Base-by-base conservation (phyloP, 2,329 filamentous ascomycete genomes). In the Ophiognomonia clavigignenti-juglandacearum region DNA sequence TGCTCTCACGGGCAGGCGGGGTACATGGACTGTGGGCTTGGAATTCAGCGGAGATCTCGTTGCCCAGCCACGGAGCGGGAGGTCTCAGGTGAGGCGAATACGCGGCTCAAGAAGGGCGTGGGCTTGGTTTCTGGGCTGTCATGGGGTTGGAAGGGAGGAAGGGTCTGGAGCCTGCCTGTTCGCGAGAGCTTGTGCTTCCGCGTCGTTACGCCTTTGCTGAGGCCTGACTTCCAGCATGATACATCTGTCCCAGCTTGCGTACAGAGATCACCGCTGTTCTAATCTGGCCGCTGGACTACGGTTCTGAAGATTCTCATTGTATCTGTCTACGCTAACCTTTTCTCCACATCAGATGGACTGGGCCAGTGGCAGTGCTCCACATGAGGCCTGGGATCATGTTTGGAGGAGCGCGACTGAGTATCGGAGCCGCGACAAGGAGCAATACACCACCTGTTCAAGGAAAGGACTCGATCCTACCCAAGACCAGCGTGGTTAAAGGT, bases 11-110 rank as follows among this genome's bases (percentile, higher is more conserved):
- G 10, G 58, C 76, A 4, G 80, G 79, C 8, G 83, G 80, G 1
- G 77, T 88, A 47, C 77, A 92, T 18, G 92, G 88, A 62, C 67
- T 92, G 27, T 84, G 83, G 0, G 87, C 87, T 0, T 61, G 91
- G 31, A 91, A 92, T 59, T 78, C 74, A 29, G 66, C 75, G 0
- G 61, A 59, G 1, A 72, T 86, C 4, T 73, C 78, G 0, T 66
- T 92, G 9, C 86, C 87, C 73, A 3, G 73, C 82, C 0, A 73
- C 71, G 0, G 72, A 77, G 37, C 67, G 71, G 0, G 64, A 66
- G 43, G 67, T 77, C n/a, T 68, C 74, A 11, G 58, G 61, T 1
- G 59, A 66, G 11, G 68, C 75, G 9, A 65, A 85, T 2, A 66
- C 66, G 7, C 65, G 69, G 59, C 58, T 86, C 41, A 73, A 71